phyloP scores from a whole-genome alignment of 306 rosid species.

The Casuarina glauca region DNA sequence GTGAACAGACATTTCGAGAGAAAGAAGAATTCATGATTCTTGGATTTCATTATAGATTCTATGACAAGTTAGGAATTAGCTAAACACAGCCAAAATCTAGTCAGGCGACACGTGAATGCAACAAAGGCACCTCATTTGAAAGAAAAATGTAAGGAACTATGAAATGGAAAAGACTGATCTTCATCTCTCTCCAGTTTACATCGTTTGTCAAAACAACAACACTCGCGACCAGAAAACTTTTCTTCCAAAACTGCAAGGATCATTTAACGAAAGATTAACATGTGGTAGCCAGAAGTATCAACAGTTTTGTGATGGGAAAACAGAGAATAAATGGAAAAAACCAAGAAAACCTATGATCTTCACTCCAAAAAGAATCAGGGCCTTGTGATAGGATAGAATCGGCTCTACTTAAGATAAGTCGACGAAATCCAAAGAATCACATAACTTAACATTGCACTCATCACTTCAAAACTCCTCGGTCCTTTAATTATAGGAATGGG shows the following conservation, averaged over 20 bases:
- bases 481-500: slow-evolving; percentile 76
- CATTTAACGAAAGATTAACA: slow-evolving; percentile 4
- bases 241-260: slow-evolving; percentile 22
- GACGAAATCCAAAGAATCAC: slow-evolving; percentile 86
- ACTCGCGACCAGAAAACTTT: slow-evolving; percentile 10
- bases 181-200: slow-evolving; percentile 10
- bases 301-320: slow-evolving; percentile 17
- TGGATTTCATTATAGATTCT: neutral
- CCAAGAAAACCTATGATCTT: slow-evolving; percentile 5
- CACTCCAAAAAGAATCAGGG: slow-evolving; percentile 48
- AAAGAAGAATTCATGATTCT: neutral
- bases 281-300: slow-evolving; percentile 4
- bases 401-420: slow-evolving; percentile 65
- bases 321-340: neutral
- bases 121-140: neutral
- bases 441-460: slow-evolving; percentile 72
- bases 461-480: slow-evolving; percentile 83
- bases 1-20: neutral
- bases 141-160: neutral
- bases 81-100: neutral
- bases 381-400: slow-evolving; percentile 10
- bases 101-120: neutral
- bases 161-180: neutral
- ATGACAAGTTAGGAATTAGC: neutral
- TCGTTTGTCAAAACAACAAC: neutral